A percentile compares a stretch with the other conserved stretches of the same genome.
Evolutionary conservation across 2,329 filamentous ascomycete genomes (phyloP).

Genomic region (Fusarium verticillioides): DNA sequence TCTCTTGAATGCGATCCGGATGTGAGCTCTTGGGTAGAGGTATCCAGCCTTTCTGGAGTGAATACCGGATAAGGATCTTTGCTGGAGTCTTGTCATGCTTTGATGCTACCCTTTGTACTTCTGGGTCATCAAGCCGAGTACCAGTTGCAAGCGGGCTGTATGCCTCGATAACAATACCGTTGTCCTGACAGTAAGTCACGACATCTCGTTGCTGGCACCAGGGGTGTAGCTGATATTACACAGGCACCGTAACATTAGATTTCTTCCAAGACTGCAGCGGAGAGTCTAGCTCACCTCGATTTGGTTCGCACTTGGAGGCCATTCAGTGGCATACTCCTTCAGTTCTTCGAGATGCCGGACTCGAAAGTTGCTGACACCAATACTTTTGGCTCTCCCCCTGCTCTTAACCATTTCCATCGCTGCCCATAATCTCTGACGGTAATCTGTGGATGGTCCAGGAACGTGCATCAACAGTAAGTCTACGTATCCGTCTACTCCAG

Average conservation of each 20-base stretch:
- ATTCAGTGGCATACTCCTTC: slow-evolving; percentile 71
- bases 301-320: slow-evolving; percentile 79
- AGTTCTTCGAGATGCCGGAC: slow-evolving; percentile 75
- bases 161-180: slow-evolving; percentile 70
- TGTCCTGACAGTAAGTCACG: slow-evolving; percentile 73
- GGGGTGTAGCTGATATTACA: slow-evolving; percentile 70
- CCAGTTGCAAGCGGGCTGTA: slow-evolving; percentile 54
- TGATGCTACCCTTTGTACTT: slow-evolving; percentile 64
- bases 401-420: slow-evolving; percentile 71
- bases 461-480: slow-evolving; percentile 79
- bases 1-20: slow-evolving; percentile 67
- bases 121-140: slow-evolving; percentile 60
- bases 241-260: not conserved
- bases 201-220: slow-evolving; percentile 69
- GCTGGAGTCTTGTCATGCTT: slow-evolving; percentile 70
- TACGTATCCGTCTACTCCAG: slow-evolving; percentile 68
- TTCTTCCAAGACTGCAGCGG: not conserved
- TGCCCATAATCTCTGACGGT: slow-evolving; percentile 71
- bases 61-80: slow-evolving; percentile 76
- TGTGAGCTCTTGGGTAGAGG: slow-evolving; percentile 75
- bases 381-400: slow-evolving; percentile 70
- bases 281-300: slow-evolving; percentile 66
- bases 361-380: slow-evolving; percentile 80
- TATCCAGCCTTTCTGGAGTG: slow-evolving; percentile 75
- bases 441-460: slow-evolving; percentile 64